Conservation (phyloP, 208 protist genomes). For the Leishmania turanica region DNA sequence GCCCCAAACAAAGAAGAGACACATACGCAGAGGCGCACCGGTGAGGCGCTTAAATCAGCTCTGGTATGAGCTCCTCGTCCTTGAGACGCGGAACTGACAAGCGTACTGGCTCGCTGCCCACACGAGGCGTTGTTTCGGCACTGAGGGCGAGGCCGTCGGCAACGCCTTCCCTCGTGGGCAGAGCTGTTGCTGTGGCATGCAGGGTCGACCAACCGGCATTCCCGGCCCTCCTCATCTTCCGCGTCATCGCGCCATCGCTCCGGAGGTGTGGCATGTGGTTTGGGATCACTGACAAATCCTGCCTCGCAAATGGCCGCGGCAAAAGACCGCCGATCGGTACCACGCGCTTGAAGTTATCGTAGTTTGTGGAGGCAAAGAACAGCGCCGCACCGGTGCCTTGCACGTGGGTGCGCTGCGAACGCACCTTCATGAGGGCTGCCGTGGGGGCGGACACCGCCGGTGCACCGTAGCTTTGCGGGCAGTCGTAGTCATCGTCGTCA, state of each 20-base stretch:
- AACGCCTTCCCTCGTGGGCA: neutral
- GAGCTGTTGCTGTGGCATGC: neutral
- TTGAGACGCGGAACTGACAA: constrained; percentile 45
- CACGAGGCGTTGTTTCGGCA: neutral
- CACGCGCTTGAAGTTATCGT: constrained; percentile 68
- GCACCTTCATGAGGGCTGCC: constrained; percentile 16
- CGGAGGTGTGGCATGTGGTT: constrained; percentile 73
- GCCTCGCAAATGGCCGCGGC: constrained; percentile 49
- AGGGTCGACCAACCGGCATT: neutral
- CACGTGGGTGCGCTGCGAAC: constrained; percentile 8
- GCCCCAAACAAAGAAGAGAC: neutral
- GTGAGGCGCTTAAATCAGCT: constrained; percentile 40
- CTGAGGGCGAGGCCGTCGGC: neutral
- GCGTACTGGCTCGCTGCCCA: neutral
- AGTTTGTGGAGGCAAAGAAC: constrained; percentile 72
- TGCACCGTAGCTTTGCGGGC: neutral
- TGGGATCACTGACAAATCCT: constrained; percentile 40
- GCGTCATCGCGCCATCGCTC: constrained; percentile 32
- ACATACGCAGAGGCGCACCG: neutral
- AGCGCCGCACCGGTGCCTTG: constrained; percentile 24
- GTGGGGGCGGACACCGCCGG: constrained; percentile 1
- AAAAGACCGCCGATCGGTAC: constrained; percentile 68
- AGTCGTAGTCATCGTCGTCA: neutral
- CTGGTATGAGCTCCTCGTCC: constrained; percentile 61
- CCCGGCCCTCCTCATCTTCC: neutral